Evolutionary conservation across 106 monocot species (phyloP).

Genomic region (Dioscorea alata): DNA sequence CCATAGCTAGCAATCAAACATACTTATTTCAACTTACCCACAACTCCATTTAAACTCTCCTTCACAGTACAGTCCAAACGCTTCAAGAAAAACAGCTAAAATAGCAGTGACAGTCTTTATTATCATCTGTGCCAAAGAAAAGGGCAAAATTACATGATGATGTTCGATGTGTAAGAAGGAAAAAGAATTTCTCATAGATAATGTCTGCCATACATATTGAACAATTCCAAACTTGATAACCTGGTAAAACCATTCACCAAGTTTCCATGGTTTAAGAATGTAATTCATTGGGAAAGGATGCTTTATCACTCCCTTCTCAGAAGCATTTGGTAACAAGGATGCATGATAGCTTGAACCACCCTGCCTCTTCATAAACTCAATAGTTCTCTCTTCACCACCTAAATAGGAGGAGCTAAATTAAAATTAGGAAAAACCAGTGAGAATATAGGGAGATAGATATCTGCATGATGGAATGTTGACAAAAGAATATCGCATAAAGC

Average conservation of each 20-base stretch:
- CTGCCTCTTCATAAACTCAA: conserved; percentile 82
- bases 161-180: background rate
- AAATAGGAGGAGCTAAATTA: background rate
- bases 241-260: conserved; percentile 70
- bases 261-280: conserved; percentile 77
- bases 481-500: no score
- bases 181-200: background rate
- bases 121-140: conserved; percentile 66
- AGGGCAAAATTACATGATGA: background rate
- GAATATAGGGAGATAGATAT: no score
- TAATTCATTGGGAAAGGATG: conserved; percentile 89
- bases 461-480: no score
- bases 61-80: conserved; percentile 80
- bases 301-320: conserved; percentile 69
- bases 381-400: conserved; percentile 93
- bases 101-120: conserved; percentile 72
- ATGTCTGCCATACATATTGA: conserved; percentile 73
- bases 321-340: conserved; percentile 39
- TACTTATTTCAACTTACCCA: conserved; percentile 41
- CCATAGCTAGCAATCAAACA: no score
- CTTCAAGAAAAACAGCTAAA: conserved; percentile 72
- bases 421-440: no score
- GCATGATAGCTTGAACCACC: conserved; percentile 50
- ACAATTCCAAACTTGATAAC: conserved; percentile 88
- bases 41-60: conserved; percentile 80